Evolutionary conservation across 768 basidiomycete species (phyloP), one percentile per base, ranked within the genome.

Genomic region (Lepiota brunneoincarnata): DNA sequence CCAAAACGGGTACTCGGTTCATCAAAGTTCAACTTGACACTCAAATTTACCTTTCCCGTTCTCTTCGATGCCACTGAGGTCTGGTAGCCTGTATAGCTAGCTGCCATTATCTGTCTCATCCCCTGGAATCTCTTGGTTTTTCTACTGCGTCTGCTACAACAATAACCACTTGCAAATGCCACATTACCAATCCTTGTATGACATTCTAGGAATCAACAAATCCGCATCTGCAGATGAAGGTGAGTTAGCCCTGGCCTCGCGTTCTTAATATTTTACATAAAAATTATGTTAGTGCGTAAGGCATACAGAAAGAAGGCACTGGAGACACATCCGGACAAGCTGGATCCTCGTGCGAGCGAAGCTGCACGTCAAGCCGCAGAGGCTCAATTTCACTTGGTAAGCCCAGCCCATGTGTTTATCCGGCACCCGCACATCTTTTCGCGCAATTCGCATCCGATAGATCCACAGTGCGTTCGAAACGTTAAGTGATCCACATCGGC

Each of bases 251-350:
- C 31, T 52, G 34, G 11, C 34, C 34, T 49, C 35, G 45, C 47
- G 26, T 20, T 39, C 45, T 34, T 21, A 20, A 2, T 3, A 1
- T 24, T 35, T 55, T 34, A 40, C 43, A 41, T 35, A 26, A 37
- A 21, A 20, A 26, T n/a, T 38, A 35, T 18, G 7, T 11, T 57
- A 86, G 87, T 89, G 53, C 81, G 84, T 47, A 82, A 75, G 60
- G 86, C 84, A 1, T 89, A 87, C 66, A 83, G 79, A 61, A 79
- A 78, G 57, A 82, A 79, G 60, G 85, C 80, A 9, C 72, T 89
- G 23, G 83, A 85, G 64, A 88, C 87, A 1, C 87, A 89, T 63
- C 87, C 87, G 9, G 87, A 89, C 60, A 87, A 86, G 60, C 78
- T 87, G 43, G 79, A 79, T 10, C 82, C 77, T 35, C 67, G 67